Percentiles rank a stretch among this genome's conserved stretches.
These are phyloP conservation scores for Blastocystis hominis DNA, from an alignment of 352 stramenopile species.

Conservation along the genomic window DNA sequence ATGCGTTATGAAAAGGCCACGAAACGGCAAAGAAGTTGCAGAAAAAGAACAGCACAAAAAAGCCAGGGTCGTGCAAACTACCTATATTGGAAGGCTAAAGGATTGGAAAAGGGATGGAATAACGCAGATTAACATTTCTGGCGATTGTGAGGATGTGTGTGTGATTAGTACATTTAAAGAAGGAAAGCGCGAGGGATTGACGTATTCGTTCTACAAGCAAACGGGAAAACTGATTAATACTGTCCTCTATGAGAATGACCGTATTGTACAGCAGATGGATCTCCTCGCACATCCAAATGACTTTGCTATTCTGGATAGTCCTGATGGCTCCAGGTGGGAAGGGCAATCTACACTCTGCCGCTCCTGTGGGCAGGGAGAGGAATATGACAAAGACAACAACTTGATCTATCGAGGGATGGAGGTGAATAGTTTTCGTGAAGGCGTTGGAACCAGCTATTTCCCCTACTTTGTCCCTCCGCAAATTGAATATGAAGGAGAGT, in stretches of 20 bases:
- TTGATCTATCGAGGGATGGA: constrained; percentile 17
- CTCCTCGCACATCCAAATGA: background rate
- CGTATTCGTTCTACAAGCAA: background rate
- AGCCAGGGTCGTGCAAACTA: background rate
- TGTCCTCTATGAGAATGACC: background rate
- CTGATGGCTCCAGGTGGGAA: constrained; percentile 9
- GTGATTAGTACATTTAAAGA: background rate
- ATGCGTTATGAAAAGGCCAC: background rate
- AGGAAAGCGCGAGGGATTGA: background rate
- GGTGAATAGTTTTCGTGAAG: constrained; percentile 7
- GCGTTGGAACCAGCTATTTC: background rate
- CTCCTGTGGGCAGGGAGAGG: constrained; percentile 12
- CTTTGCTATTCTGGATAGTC: background rate
- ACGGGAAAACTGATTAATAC: background rate
- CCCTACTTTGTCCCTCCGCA: background rate
- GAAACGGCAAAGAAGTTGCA: background rate
- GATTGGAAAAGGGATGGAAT: background rate
- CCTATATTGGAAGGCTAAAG: background rate
- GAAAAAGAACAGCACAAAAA: background rate
- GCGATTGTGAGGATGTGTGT: constrained; percentile 3
- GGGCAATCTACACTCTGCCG: background rate
- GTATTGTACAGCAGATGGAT: background rate
- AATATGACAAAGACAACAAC: background rate
- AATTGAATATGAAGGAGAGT: background rate
- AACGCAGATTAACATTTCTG: background rate